These are phyloP conservation scores for Leucocoprinus gongylophorus DNA, from an alignment of 1,284 basidiomycete genomes.

Conservation along the genomic window DNA sequence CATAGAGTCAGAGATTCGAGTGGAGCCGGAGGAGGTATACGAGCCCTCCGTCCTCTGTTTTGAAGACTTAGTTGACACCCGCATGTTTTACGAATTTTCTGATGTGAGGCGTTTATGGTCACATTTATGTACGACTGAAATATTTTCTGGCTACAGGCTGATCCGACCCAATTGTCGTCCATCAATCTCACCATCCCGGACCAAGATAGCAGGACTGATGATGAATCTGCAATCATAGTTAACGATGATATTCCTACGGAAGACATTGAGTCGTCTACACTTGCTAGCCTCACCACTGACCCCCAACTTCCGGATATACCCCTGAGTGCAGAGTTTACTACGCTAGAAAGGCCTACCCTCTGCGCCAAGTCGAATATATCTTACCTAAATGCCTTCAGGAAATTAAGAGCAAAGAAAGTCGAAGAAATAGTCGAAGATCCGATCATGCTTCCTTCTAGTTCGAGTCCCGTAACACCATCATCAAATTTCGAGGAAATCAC, in stretches of 20 bases:
- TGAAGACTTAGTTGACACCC: not conserved
- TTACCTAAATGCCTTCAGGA: not conserved
- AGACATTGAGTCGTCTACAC: not conserved
- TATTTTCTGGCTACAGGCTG: not conserved
- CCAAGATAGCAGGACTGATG: not conserved
- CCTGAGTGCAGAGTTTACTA: not conserved
- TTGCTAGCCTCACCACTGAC: not conserved
- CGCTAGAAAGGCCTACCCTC: not conserved
- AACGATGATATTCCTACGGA: not conserved
- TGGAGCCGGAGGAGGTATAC: not conserved
- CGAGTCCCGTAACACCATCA: not conserved
- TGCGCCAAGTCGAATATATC: not conserved
- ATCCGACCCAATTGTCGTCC: not conserved
- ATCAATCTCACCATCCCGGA: not conserved
- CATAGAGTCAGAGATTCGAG: not conserved
- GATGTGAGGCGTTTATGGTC: not conserved
- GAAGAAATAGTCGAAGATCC: conserved; percentile 10
- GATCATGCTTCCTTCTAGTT: conserved; percentile 11
- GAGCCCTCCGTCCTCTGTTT: conserved; percentile 7
- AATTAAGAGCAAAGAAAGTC: conserved; percentile 3
- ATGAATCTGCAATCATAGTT: not conserved
- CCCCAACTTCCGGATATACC: not conserved
- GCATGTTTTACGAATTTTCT: not conserved
- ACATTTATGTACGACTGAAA: not conserved
- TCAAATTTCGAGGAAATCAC: conserved; percentile 25